Conservation (phyloP, 1,284 basidiomycete species). For the Ceratobasidium sp. region DNA sequence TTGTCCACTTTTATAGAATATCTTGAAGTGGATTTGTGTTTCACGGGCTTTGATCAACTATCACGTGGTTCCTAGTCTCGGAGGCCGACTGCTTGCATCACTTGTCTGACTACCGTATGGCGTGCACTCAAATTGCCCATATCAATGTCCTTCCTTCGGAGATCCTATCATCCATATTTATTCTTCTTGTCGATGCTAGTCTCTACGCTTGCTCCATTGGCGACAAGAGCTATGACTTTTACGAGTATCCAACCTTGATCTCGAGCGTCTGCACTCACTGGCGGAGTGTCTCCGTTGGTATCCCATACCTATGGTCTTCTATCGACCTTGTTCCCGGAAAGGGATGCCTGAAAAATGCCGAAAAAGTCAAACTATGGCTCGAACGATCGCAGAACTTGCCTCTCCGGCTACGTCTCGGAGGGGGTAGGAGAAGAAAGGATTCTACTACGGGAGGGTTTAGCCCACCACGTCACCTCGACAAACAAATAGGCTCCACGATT, state of each 20-base stretch:
- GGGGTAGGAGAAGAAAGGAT: too few relatives aligned
- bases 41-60: too few relatives aligned
- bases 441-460: too few relatives aligned
- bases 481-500: too few relatives aligned
- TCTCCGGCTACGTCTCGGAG: neutral
- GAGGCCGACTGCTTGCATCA: too few relatives aligned
- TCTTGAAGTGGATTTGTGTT: too few relatives aligned
- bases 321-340: neutral
- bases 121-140: too few relatives aligned
- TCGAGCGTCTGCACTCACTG: neutral
- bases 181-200: neutral
- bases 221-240: neutral
- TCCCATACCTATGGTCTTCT: neutral
- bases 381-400: neutral
- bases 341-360: neutral
- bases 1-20: too few relatives aligned
- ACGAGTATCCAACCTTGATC: neutral
- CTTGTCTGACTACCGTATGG: too few relatives aligned
- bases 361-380: too few relatives aligned
- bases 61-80: too few relatives aligned
- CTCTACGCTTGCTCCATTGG: neutral
- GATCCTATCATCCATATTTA: conserved; percentile 2
- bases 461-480: too few relatives aligned
- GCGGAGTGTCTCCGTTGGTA: neutral
- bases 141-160: neutral